These are phyloP conservation scores for Eleusine coracana DNA, from an alignment of 176 grass and related monocot genomes.

Conservation along the genomic window DNA sequence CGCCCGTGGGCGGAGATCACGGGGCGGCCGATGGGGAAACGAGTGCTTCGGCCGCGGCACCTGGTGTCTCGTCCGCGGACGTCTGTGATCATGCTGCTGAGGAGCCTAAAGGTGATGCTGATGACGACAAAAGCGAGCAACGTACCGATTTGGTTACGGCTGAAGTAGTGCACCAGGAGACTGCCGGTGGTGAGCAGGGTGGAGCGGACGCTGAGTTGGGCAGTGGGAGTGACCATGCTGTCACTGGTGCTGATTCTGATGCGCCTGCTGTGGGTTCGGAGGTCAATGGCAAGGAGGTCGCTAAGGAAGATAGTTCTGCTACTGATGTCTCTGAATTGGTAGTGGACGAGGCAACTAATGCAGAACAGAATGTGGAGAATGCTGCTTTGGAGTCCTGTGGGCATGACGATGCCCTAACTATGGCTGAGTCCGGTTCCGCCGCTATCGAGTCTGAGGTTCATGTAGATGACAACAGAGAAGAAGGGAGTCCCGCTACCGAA, in stretches of 20 bases:
- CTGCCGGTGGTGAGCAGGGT: slow-evolving; percentile 5
- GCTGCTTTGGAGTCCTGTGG: background rate
- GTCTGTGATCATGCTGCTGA: background rate
- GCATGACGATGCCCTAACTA: background rate
- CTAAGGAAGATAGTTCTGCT: slow-evolving; percentile 11
- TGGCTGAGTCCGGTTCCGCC: slow-evolving; percentile 5
- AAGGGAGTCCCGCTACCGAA: slow-evolving; percentile 4
- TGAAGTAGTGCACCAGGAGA: slow-evolving; percentile 25
- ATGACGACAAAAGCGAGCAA: background rate
- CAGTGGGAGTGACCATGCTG: background rate
- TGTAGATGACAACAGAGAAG: slow-evolving; percentile 23
- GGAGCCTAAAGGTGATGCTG: slow-evolving; percentile 5
- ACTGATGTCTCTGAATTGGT: slow-evolving; percentile 5
- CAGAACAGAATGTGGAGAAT: slow-evolving; percentile 6
- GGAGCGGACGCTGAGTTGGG: background rate
- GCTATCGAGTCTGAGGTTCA: slow-evolving; percentile 3
- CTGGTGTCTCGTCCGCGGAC: background rate
- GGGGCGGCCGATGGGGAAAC: background rate
- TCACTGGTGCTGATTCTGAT: slow-evolving; percentile 15
- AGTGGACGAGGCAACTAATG: background rate
- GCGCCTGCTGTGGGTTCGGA: slow-evolving; percentile 13
- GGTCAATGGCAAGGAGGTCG: slow-evolving; percentile 26
- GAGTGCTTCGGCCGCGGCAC: background rate
- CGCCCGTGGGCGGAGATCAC: background rate
- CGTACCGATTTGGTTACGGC: background rate